phyloP scores from a whole-genome alignment of 2,329 filamentous ascomycete genomes.

The Colletotrichum sp. region DNA sequence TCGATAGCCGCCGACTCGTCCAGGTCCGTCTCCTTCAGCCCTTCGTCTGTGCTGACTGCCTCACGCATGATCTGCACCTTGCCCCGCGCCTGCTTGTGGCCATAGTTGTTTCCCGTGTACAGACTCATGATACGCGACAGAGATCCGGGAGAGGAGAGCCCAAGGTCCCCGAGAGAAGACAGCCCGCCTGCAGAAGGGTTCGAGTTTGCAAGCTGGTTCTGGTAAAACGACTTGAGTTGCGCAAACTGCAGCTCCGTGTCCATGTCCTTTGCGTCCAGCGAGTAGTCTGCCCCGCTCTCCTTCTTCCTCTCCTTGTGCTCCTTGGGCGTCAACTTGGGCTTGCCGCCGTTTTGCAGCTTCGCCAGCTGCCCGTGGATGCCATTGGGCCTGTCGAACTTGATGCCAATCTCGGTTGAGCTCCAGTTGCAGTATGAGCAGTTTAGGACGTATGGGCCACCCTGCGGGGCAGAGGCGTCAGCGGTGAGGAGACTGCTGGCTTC shows the following conservation, averaged over 20 bases:
- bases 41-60: slow-evolving; percentile 73
- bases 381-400: slow-evolving; percentile 88
- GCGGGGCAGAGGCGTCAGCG: slow-evolving; percentile 43
- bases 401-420: slow-evolving; percentile 86
- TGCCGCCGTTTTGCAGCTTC: slow-evolving; percentile 69
- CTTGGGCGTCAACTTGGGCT: slow-evolving; percentile 52
- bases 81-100: slow-evolving; percentile 70
- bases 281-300: slow-evolving; percentile 50
- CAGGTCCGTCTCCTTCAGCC: slow-evolving; percentile 66
- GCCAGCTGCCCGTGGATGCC: slow-evolving; percentile 83
- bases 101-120: slow-evolving; percentile 73
- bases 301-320: slow-evolving; percentile 59
- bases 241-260: slow-evolving; percentile 75
- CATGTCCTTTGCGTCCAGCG: slow-evolving; percentile 49
- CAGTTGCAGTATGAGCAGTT: slow-evolving; percentile 92
- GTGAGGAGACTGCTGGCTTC: slow-evolving; percentile 46
- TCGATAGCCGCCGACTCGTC: slow-evolving; percentile 68
- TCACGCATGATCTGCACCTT: slow-evolving; percentile 75
- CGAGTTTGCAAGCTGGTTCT: slow-evolving; percentile 73
- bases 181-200: slow-evolving; percentile 56
- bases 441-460: slow-evolving; percentile 71
- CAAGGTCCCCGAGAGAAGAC: slow-evolving; percentile 52
- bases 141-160: slow-evolving; percentile 78
- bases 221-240: slow-evolving; percentile 81
- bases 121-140: slow-evolving; percentile 90